A percentile compares a stretch with the other conserved stretches of the same genome.
Evolutionary conservation across 1,284 basidiomycete species (phyloP).

Genomic region (Boletus chippewaensis): DNA sequence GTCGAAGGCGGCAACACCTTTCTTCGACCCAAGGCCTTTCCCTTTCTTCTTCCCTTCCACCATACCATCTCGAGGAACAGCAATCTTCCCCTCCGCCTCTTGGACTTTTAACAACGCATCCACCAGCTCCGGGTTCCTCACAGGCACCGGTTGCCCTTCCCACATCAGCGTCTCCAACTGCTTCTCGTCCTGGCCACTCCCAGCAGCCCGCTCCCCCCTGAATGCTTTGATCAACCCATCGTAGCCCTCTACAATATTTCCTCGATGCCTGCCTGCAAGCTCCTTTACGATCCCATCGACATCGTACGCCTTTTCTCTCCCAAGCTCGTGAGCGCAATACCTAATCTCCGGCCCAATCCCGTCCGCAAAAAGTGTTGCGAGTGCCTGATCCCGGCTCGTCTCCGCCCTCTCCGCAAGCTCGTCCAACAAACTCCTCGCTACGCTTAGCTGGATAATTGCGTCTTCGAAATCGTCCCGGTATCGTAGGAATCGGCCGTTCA

Average conservation of each 20-base stretch:
- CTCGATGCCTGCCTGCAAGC: conserved; percentile 53
- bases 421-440: conserved; percentile 73
- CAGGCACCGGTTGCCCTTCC: conserved; percentile 79
- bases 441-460: conserved; percentile 69
- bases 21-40: conserved; percentile 52
- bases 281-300: conserved; percentile 76
- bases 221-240: conserved; percentile 52
- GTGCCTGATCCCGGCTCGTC: conserved; percentile 87
- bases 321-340: conserved; percentile 87
- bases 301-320: conserved; percentile 71
- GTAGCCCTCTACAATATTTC: conserved; percentile 59
- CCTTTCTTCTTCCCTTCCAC: conserved; percentile 34
- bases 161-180: conserved; percentile 63
- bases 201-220: conserved; percentile 38
- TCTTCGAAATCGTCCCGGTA: conserved; percentile 72
- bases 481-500: conserved; percentile 72
- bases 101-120: conserved; percentile 82
- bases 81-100: conserved; percentile 59
- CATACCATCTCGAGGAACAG: conserved; percentile 27
- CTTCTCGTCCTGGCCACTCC: conserved; percentile 42
- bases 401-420: conserved; percentile 59
- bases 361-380: conserved; percentile 81
- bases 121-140: conserved; percentile 89
- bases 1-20: conserved; percentile 77
- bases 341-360: conserved; percentile 88